phyloP scores from a whole-genome alignment of 192 early-diverging fungal species.

The Funneliformis geosporum region DNA sequence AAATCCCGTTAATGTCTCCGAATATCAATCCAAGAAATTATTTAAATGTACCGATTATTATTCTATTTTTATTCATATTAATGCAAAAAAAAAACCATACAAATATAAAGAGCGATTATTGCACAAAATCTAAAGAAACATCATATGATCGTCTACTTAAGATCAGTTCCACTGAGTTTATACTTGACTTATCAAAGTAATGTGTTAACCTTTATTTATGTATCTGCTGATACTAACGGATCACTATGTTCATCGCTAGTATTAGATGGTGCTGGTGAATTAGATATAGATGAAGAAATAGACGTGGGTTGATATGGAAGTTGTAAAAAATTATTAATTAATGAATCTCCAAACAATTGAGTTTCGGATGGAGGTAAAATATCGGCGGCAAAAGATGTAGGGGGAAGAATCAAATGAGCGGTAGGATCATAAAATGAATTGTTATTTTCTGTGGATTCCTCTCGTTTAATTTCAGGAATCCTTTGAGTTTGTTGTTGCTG shows the following conservation, averaged over 20 bases:
- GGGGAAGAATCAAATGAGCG: background rate
- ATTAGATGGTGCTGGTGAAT: conserved; percentile 9
- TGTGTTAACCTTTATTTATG: background rate
- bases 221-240: conserved; percentile 7
- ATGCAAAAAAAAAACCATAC: background rate
- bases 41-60: background rate
- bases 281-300: conserved; percentile 10
- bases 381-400: background rate
- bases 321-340: background rate
- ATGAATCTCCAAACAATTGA: conserved; percentile 9
- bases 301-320: conserved; percentile 4
- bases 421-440: background rate
- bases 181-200: background rate
- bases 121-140: too few relatives aligned
- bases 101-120: background rate
- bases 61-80: background rate
- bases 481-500: background rate
- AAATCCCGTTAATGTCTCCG: background rate
- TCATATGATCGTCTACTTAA: background rate
- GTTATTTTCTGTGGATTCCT: background rate
- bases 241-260: background rate
- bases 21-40: background rate
- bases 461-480: background rate
- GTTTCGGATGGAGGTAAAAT: background rate
- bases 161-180: background rate